These are phyloP conservation scores for Paspalum notatum DNA, from an alignment of 176 grass and related monocot genomes.

Conservation along the genomic window DNA sequence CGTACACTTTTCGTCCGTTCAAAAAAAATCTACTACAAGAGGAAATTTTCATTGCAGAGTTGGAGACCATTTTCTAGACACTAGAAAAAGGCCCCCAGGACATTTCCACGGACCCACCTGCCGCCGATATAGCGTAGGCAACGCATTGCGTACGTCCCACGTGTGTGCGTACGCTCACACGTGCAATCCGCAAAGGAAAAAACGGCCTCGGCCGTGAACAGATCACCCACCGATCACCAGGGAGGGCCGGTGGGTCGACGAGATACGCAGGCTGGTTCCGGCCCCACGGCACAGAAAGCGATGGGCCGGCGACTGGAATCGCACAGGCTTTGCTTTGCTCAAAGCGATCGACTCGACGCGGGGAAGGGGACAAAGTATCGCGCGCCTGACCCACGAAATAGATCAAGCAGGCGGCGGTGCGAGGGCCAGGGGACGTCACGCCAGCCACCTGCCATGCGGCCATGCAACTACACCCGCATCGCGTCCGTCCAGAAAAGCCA, in stretches of 20 bases:
- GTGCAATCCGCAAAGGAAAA: too few relatives aligned
- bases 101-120: too few relatives aligned
- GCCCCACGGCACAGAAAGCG: not conserved
- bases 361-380: not conserved
- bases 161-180: too few relatives aligned
- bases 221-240: not conserved
- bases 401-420: not conserved
- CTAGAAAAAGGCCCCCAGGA: too few relatives aligned
- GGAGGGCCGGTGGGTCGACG: not conserved
- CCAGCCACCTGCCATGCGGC: not conserved
- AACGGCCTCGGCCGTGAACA: not conserved
- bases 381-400: conserved; percentile 28
- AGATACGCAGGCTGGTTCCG: not conserved
- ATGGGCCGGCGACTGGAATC: conserved; percentile 2
- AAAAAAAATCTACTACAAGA: too few relatives aligned
- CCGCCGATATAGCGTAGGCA: too few relatives aligned
- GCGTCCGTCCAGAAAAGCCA: too few relatives aligned
- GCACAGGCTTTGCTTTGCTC: not conserved
- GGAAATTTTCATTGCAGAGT: too few relatives aligned
- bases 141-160: too few relatives aligned
- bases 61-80: too few relatives aligned
- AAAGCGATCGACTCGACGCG: not conserved
- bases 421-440: conserved; percentile 5
- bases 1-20: too few relatives aligned
- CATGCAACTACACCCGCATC: too few relatives aligned